Evolutionary conservation across 2,329 filamentous ascomycete species (phyloP).

Genomic region (Aspergillus sojae): DNA sequence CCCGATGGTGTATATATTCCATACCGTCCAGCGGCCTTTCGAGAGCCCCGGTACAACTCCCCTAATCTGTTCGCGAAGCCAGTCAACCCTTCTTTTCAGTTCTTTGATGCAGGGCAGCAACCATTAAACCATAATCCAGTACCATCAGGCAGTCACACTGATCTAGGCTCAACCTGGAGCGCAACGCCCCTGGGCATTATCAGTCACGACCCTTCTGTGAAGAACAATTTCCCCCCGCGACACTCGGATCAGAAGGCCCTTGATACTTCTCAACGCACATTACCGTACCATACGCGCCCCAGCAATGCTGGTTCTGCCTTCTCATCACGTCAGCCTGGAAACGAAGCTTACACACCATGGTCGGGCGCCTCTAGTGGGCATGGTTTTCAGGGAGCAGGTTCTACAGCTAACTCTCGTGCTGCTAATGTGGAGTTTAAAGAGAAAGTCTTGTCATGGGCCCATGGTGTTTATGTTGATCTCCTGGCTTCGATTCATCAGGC

Average conservation of each 20-base stretch:
- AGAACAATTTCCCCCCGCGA: constrained; percentile 41
- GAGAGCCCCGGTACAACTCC: constrained; percentile 53
- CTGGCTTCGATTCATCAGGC: constrained; percentile 65
- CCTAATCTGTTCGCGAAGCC: constrained; percentile 28
- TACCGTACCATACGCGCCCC: constrained; percentile 32
- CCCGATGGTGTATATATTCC: constrained; percentile 64
- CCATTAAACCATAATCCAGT: constrained; percentile 31
- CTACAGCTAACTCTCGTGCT: constrained; percentile 28
- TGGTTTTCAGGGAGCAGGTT: constrained; percentile 25
- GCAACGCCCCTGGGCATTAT: constrained; percentile 29
- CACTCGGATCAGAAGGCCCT: constrained; percentile 38
- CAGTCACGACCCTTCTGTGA: constrained; percentile 33
- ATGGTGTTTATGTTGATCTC: constrained; percentile 72
- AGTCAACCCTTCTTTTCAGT: constrained; percentile 24
- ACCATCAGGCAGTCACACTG: constrained; percentile 28
- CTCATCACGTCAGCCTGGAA: constrained; percentile 22
- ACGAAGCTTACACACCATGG: constrained; percentile 32
- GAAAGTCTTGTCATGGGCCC: constrained; percentile 69
- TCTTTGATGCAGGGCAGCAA: constrained; percentile 34
- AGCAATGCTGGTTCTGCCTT: constrained; percentile 23
- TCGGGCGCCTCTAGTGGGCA: constrained; percentile 21
- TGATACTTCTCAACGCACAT: constrained; percentile 29
- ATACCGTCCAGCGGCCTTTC: constrained; percentile 60
- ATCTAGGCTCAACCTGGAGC: constrained; percentile 36
- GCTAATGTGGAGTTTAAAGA: constrained; percentile 63